Base-by-base conservation (phyloP, 2,329 filamentous ascomycete genomes). In the Claviceps capensis region DNA sequence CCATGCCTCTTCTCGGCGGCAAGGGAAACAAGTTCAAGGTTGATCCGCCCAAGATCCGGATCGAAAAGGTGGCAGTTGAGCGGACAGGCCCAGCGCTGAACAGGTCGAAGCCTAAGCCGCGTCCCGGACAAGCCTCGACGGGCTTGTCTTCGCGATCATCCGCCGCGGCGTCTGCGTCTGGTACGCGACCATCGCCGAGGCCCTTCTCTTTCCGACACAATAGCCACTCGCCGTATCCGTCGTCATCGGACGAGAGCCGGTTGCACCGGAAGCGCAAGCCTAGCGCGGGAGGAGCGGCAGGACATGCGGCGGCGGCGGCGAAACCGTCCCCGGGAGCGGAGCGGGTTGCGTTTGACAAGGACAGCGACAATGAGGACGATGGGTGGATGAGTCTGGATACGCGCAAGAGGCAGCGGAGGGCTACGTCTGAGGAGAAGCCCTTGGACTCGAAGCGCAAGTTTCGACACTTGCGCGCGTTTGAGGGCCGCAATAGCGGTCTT, bases 1-100 rank as follows among this genome's bases (percentile, higher is more conserved):
- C 46, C 54, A 68, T 68, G 66, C 66, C 64, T 65, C 66, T 72
- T 52, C 67, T 72, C 54, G 67, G 68, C 55, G 65, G 64, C 50
- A 72, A 72, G 55, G 64, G 63, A 54, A 69, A 69, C 56, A 78
- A 76, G 61, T 72, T 76, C 65, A 77, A 77, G 64, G 65, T 71
- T 57, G 71, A 74, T 55, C 68, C 71, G 50, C 71, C 73, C 52
- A 71, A 69, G 54, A 71, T 78, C 58, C 72, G 74, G 54, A 73
- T 76, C 59, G 74, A 79, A 61, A 74, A 73, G 57, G 73, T 78
- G 53, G 65, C 70, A 50, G 67, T 77, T 60, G 69, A 69, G 54
- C 60, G 61, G 47, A 60, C 66, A 34, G 30, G 30, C 47, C 55
- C 62, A 4, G 62, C 66, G 16, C 66, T 68, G 46, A 67, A 67